Base-by-base conservation (phyloP, 192 early-diverging fungal species). In the Backusella tuberculispora region DNA sequence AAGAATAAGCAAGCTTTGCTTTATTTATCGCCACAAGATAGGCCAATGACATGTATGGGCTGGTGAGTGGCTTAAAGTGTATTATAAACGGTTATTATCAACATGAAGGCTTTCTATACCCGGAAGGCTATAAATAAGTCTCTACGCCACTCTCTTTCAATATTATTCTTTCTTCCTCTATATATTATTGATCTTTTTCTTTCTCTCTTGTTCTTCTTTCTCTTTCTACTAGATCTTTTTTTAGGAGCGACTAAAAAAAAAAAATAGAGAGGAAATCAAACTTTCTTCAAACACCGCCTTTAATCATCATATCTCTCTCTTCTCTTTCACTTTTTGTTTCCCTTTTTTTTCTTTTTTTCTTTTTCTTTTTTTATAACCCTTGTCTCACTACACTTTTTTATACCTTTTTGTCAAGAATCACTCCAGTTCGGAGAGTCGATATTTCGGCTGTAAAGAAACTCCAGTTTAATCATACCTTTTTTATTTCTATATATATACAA, bases 301-400 rank as follows among this genome's bases (percentile, higher is more conserved):
- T 60, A 60, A 60, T 60, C 29, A 34, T 34, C 29, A 34, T 34
- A 0, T 34, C 29, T 34, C 29, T 34, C n/a, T n/a, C n/a, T n/a
- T n/a, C n/a, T n/a, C n/a, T n/a, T n/a, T n/a, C n/a, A n/a, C n/a
- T n/a, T n/a, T n/a, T n/a, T n/a, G n/a, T 34, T 2, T 34, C 29
- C 2, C 2, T 34, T 34, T 1, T 34, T 34, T 34, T 34, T 34
- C 29, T 34, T 34, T 26, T 24, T 60, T 56, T 4, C 19, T 24
- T 24, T n/a, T 56, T 24, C 21, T 21, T 21, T 21, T 56, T 56
- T 56, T 56, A 24, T 40, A 56, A 24, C 53, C 53, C 53, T 56
- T 56, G 53, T 56, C 53, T 66, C 17, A 74, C 73, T 66, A 37
- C n/a, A 66, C 34, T n/a, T 37, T 66, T 13, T 40, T 66, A 38